These are phyloP conservation scores for Fusarium sp. DNA, from an alignment of 2,329 filamentous ascomycete genomes.

Conservation along the genomic window DNA sequence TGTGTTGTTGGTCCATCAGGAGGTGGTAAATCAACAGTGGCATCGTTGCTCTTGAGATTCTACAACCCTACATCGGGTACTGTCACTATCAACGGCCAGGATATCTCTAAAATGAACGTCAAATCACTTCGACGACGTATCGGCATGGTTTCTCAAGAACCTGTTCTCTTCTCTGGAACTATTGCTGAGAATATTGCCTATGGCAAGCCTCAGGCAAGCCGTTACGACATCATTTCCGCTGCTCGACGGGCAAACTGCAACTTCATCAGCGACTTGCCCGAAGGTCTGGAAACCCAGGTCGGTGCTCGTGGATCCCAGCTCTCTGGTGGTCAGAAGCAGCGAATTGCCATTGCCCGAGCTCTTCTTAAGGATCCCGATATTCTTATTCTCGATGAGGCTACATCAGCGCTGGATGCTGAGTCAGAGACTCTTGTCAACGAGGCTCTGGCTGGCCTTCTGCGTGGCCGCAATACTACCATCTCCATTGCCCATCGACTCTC, in stretches of 20 bases:
- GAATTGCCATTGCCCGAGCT: slow-evolving; percentile 95
- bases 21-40: slow-evolving; percentile 96
- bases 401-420: slow-evolving; percentile 94
- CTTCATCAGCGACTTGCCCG: slow-evolving; percentile 96
- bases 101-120: slow-evolving; percentile 88
- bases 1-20: slow-evolving; percentile 97
- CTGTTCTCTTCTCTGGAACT: slow-evolving; percentile 88
- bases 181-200: slow-evolving; percentile 94
- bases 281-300: slow-evolving; percentile 93
- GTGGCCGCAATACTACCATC: slow-evolving; percentile 93
- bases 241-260: slow-evolving; percentile 94
- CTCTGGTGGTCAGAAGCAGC: slow-evolving; percentile 96
- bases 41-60: slow-evolving; percentile 89
- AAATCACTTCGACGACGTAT: slow-evolving; percentile 94
- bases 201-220: slow-evolving; percentile 81
- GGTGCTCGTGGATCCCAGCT: slow-evolving; percentile 93
- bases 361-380: slow-evolving; percentile 97
- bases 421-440: slow-evolving; percentile 97
- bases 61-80: slow-evolving; percentile 83
- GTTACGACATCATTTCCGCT: slow-evolving; percentile 85
- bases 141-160: slow-evolving; percentile 95
- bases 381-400: slow-evolving; percentile 95
- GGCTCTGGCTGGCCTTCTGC: slow-evolving; percentile 83
- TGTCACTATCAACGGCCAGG: slow-evolving; percentile 86
- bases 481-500: slow-evolving; percentile 96